phyloP scores from a whole-genome alignment of 768 basidiomycete genomes.

The Tubosaeta sp. region DNA sequence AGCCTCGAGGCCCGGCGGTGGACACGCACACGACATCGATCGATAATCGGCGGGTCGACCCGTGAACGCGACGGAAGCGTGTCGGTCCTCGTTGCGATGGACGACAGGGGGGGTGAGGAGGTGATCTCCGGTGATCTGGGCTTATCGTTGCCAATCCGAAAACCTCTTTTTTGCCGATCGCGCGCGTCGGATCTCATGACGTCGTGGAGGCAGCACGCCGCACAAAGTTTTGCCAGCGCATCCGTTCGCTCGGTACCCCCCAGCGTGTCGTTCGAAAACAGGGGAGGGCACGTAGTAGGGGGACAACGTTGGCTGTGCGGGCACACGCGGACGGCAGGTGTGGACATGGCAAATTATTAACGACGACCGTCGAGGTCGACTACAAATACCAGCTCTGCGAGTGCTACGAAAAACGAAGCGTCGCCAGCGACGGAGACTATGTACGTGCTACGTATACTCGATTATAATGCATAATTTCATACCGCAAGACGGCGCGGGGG shows the following conservation, averaged over 20 bases:
- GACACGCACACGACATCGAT: background rate
- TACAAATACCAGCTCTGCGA: constrained; percentile 11
- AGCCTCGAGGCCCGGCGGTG: background rate
- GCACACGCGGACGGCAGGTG: background rate
- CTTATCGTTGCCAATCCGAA: background rate
- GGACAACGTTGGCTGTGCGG: background rate
- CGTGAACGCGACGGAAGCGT: background rate
- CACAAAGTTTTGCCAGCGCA: background rate
- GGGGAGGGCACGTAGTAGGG: background rate
- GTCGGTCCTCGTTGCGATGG: background rate
- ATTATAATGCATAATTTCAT: constrained; percentile 28
- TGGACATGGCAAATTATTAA: background rate
- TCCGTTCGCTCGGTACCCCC: background rate
- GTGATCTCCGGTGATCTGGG: background rate
- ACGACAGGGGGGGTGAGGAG: background rate
- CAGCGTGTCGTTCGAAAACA: background rate
- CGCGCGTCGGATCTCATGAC: background rate
- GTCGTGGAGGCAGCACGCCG: background rate
- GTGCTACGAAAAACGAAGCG: constrained; percentile 14
- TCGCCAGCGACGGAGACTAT: constrained; percentile 28
- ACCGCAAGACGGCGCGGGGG: constrained; percentile 10
- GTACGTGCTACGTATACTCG: constrained; percentile 18
- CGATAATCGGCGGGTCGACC: background rate
- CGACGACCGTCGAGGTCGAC: constrained; percentile 16
- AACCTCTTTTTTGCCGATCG: too few species aligned